Evolutionary conservation across 129 eudicot species (phyloP).

Genomic region (Tanacetum coccineum): DNA sequence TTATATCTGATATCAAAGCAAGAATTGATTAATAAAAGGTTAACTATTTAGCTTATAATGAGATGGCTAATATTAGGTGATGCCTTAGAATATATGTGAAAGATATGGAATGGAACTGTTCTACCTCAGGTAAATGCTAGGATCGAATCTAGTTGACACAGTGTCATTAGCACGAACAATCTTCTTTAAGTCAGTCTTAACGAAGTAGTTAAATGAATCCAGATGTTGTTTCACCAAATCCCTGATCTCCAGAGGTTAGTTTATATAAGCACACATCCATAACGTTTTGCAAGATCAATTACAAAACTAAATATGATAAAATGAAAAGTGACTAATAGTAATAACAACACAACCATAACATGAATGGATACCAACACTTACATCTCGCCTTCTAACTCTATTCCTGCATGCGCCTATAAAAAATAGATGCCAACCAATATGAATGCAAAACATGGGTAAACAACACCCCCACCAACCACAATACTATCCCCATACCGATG

Average conservation of each 20-base stretch:
- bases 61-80: neutral
- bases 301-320: neutral
- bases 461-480: no score
- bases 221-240: slow-evolving; percentile 91
- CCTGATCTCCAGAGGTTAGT: slow-evolving; percentile 47
- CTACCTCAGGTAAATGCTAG: slow-evolving; percentile 58
- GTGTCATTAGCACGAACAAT: slow-evolving; percentile 62
- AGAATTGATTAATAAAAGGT: neutral
- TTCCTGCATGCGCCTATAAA: no score
- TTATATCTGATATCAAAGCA: slow-evolving; percentile 45
- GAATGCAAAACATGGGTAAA: no score
- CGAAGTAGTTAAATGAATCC: slow-evolving; percentile 82
- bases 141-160: slow-evolving; percentile 39
- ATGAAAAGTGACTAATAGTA: neutral
- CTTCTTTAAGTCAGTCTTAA: slow-evolving; percentile 63
- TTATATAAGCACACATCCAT: neutral
- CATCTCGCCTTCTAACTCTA: no score
- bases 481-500: no score
- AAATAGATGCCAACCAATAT: no score
- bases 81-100: neutral
- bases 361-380: no score
- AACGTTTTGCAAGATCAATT: neutral
- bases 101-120: neutral
- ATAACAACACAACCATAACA: no score
- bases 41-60: neutral